Base-by-base conservation (phyloP, 805 yeast species). In the Cyberlindnera petersonii region DNA sequence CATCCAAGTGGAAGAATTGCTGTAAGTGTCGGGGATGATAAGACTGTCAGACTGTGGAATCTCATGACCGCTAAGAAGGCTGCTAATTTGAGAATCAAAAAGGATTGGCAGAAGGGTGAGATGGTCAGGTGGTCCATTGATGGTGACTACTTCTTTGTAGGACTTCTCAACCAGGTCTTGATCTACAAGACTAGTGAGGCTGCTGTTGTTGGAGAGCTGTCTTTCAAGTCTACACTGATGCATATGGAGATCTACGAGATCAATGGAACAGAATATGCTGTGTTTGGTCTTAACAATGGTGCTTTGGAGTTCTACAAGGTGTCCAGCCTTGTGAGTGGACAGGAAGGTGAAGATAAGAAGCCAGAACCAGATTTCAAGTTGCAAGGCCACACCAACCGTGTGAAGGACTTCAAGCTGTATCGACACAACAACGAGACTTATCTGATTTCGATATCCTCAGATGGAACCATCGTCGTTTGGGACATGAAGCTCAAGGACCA, bases 21-120 rank as follows among this genome's bases (percentile, higher is more conserved):
- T 6, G 75, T 93, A 20, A 82, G 94, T 44, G 95, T 88, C 5
- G 86, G 94, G 42, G 79, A 75, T 21, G 98, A 93, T 61, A 75
- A 76, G 46, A 83, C 95, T 6, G 72, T 93, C 26, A 71, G 91
- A 55, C 70, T 93, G 42, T 93, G 98, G 98, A 93, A 93, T 58
- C 68, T 93, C 49, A 91, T 93, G 98, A 91, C 97, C 1, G 93
- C 87, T 11, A 85, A 86, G 59, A 89, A 88, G 62, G 98, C 98
- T 15, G 89, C 95, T 2, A 70, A 75, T 9, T 66, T 89, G 61
- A 88, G 84, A 55, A 64, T 85, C 43, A 81, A 74, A 56, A 76
- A 71, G 44, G 85, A 81, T 55, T 79, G 82, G 48, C 85, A 82
- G 61, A 64, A 69, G 40, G 83, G 81, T 31, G 80, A 78, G 44